Evolutionary conservation across 441 rosid species (phyloP), one percentile per base, ranked within the genome.

Genomic region (Geranium incanum): DNA sequence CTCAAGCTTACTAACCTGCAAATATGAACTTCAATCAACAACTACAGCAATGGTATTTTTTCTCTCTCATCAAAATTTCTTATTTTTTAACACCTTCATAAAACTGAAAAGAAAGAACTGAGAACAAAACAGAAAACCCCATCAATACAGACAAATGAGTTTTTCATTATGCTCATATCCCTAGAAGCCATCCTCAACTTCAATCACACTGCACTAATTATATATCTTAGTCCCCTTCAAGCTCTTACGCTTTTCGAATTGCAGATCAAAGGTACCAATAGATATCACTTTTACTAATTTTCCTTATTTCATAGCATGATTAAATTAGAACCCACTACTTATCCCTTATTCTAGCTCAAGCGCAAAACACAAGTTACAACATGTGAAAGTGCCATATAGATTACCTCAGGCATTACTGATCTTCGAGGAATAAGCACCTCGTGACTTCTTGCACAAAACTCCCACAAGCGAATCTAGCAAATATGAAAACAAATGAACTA

Each of bases 401-500:
- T 41, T 59, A 85, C 87, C 89, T 81, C 86, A 19, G 89, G 85
- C 74, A 77, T 74, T 62, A 85, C 70, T 69, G 84, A 74, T 67
- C 86, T 80, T 75, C 85, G 84, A 38, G 87, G 89, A 68, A 85
- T 80, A 62, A 85, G 86, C 76, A 83, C 89, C 68, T 85, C 87
- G 1, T 85, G 87, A 71, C 73, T 78, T 38, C 78, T 81, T 9
- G 87, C 86, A 73, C 89, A 85, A 73, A 85, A 85, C 65, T 85
- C 89, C 89, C 89, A 85, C 59, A 86, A 80, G 75, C 82, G 82
- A 62, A 85, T 85, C 89, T 85, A 67, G 48, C 69, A 70, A 41
- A 69, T n/a, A 70, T 66, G 41, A 74, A 65, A 38, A 60, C 15
- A n/a, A 69, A 52, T 21, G 57, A 12, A 23, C 36, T 6, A 52